Base-by-base conservation (phyloP, 2,329 filamentous ascomycete species). In the Paraphaeosphaeria minitans region DNA sequence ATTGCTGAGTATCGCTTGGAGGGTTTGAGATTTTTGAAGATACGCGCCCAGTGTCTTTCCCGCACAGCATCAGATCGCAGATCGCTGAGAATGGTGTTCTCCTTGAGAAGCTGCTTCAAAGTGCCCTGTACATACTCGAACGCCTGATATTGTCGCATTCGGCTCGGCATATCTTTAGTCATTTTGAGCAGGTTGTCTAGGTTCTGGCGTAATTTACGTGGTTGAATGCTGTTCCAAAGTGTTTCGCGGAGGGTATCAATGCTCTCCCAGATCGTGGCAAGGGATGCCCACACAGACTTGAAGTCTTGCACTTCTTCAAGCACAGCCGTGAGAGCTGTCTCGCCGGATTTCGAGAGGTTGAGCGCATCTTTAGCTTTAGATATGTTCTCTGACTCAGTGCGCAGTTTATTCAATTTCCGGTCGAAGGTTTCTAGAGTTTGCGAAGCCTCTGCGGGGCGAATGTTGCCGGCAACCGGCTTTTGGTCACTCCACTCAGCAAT, bases 131-230 rank as follows among this genome's bases (percentile, higher is more conserved):
- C 93, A 72, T 99, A 94, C 77, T 99, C 96, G 74, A 99, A 99
- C n/a, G 96, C 96, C 67, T 96, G 94, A 77, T 99, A 99, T 73
- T 99, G 96, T 60, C 96, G 89, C 94, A 99, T 98, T 59, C 95
- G 89, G 78, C 93, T 97, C 0, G 96, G 95, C 95, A 99, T 98
- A 63, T 98, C 94, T 80, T 97, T 98, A 37, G 93, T 98, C 85
- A 96, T 96, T 82, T 97, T 97, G 76, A 98, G 92, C 54, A 98
- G 85, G 49, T 90, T 89, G 72, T 99, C 94, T 52, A 99, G 89
- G 62, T 92, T 91, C 67, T 91, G 87, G 39, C 95, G 88, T 58
- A 99, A 87, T 79, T 98, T 99, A 63, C 95, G 87, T 9, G 96
- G 94, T 73, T 98, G 93, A 1, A 99, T 91, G 71, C 92, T 97